These are phyloP conservation scores for Diaporthe australafricana DNA, from an alignment of 2,329 filamentous ascomycete species.

Conservation along the genomic window DNA sequence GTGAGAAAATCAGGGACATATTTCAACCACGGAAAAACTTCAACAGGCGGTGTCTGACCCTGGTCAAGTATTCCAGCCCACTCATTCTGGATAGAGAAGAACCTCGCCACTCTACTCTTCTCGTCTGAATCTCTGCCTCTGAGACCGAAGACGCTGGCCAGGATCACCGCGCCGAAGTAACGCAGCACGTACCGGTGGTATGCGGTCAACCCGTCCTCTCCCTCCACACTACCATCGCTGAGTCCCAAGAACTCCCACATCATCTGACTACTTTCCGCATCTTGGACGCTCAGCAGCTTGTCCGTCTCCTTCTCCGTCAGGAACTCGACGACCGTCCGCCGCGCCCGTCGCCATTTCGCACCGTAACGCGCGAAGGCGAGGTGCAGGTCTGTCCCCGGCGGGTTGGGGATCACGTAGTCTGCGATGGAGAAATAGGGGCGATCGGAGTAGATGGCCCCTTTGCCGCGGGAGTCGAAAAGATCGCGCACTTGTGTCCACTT, in stretches of 20 bases:
- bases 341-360: conserved; percentile 38
- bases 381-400: conserved; percentile 38
- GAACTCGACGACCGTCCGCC: conserved; percentile 40
- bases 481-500: conserved; percentile 41
- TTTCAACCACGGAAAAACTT: conserved; percentile 41
- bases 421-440: conserved; percentile 37
- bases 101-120: conserved; percentile 30
- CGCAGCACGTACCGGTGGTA: conserved; percentile 37
- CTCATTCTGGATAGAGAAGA: conserved; percentile 39
- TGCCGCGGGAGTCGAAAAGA: conserved; percentile 41
- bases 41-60: conserved; percentile 38
- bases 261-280: conserved; percentile 41
- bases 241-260: conserved; percentile 40
- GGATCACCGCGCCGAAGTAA: conserved; percentile 40
- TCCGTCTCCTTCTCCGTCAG: conserved; percentile 37
- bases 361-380: conserved; percentile 39
- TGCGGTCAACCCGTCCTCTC: conserved; percentile 9
- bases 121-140: conserved; percentile 34
- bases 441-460: conserved; percentile 40
- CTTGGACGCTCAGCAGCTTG: conserved; percentile 36
- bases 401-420: conserved; percentile 37
- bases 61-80: conserved; percentile 36
- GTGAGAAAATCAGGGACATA: conserved; percentile 40
- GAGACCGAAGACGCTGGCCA: conserved; percentile 38
- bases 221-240: not conserved